A percentile compares a stretch with the other conserved stretches of the same genome.
phyloP scores from a whole-genome alignment of 1,284 basidiomycete species.

The Leccinum solheimii region DNA sequence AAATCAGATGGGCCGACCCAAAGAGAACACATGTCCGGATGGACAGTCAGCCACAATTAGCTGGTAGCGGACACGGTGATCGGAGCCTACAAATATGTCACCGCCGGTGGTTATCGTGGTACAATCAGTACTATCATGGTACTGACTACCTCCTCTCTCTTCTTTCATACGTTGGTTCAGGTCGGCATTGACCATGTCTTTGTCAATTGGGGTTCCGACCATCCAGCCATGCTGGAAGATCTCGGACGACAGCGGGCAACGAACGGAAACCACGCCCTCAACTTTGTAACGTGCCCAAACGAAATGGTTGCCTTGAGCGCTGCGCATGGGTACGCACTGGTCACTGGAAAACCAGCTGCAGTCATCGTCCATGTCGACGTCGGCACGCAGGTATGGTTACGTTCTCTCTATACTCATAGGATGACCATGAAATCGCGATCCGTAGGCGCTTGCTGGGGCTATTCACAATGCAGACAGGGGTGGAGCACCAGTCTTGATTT shows the following conservation, averaged over 20 bases:
- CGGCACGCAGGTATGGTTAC: slow-evolving; percentile 58
- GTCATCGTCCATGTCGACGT: slow-evolving; percentile 76
- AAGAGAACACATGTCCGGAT: too few relatives aligned
- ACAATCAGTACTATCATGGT: slow-evolving; percentile 30
- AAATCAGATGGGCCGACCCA: too few relatives aligned
- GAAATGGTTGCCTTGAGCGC: slow-evolving; percentile 75
- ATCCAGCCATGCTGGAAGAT: slow-evolving; percentile 69
- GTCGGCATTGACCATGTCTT: slow-evolving; percentile 70
- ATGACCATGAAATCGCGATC: not conserved
- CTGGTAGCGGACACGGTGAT: too few relatives aligned
- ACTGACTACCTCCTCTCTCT: slow-evolving; percentile 59
- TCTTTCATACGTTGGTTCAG: slow-evolving; percentile 55
- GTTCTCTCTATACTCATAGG: not conserved
- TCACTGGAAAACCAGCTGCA: slow-evolving; percentile 62
- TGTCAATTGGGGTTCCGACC: slow-evolving; percentile 76
- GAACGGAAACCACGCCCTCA: slow-evolving; percentile 41
- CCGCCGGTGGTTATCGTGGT: not conserved
- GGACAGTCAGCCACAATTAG: too few relatives aligned
- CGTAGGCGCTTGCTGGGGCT: slow-evolving; percentile 64
- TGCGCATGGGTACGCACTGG: slow-evolving; percentile 70
- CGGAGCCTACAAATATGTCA: not conserved
- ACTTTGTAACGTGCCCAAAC: slow-evolving; percentile 67
- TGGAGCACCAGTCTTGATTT: slow-evolving; percentile 66
- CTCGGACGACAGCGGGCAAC: slow-evolving; percentile 53
- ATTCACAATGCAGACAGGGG: slow-evolving; percentile 68